Conservation (phyloP, 768 basidiomycete genomes). For the Termitomyces sp. region DNA sequence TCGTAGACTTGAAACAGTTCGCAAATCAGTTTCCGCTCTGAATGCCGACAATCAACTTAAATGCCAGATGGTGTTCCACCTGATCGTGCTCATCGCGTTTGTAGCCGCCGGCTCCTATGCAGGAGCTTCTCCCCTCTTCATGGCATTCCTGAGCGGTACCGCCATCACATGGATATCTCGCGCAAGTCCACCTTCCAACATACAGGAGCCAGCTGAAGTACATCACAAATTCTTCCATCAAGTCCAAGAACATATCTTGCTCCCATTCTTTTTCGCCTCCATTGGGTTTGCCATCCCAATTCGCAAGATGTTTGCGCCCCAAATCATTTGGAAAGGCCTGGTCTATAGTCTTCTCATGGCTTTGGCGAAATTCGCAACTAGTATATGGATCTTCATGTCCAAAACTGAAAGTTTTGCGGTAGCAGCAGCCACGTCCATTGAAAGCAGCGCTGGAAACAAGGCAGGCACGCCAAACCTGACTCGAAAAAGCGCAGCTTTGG, state of each 20-base stretch:
- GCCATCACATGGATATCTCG: background rate
- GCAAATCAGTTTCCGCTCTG: background rate
- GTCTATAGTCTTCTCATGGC: background rate
- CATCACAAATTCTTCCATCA: background rate
- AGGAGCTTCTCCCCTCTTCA: background rate
- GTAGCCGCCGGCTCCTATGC: background rate
- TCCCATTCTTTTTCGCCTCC: background rate
- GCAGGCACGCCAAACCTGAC: background rate
- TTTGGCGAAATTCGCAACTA: background rate
- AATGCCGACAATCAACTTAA: too few relatives aligned
- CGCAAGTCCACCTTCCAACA: too few relatives aligned
- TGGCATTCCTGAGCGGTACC: background rate
- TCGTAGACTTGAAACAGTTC: too few relatives aligned
- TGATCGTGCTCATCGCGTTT: background rate
- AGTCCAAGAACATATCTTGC: background rate
- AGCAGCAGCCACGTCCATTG: too few relatives aligned
- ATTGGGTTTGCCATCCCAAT: background rate
- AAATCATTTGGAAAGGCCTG: background rate
- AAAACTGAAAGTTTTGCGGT: too few relatives aligned
- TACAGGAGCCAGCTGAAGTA: too few relatives aligned
- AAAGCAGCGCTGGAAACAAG: background rate
- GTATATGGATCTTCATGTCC: background rate
- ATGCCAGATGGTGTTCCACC: too few relatives aligned
- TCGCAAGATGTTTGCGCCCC: background rate
- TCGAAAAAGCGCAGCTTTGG: background rate